Evolutionary conservation across 1,284 basidiomycete species (phyloP), one percentile per base, ranked within the genome.

Genomic region (Fistulina hepatica): DNA sequence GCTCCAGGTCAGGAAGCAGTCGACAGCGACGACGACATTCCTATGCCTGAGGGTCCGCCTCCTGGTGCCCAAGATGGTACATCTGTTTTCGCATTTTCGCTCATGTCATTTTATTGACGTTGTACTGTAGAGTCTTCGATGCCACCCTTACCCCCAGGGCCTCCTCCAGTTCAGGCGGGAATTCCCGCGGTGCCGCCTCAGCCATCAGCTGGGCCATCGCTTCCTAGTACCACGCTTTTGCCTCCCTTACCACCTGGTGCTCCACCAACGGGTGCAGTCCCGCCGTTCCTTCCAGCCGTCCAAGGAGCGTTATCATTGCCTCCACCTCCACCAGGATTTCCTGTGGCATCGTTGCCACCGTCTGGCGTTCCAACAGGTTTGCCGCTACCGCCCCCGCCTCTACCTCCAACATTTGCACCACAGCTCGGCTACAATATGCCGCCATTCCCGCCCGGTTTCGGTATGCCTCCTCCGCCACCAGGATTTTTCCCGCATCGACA

Each of bases 41-140:
- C 76, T 10, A 81, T 93, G 78, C 90, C 90, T 7, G 81, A 81
- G 37, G 88, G 81, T 0, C 82, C 79, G 26, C 81, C 81, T 21
- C 85, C 85, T 0, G 59, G 55, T 16, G 46, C 51, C 49, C 15
- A 43, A 53, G 49, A 44, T 39, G 41, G 28, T n/a, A 28, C 10
- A 15, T 36, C 21, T 21, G 20, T 15, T 10, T 23, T 16, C 21
- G 33, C n/a, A 6, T 19, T 22, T n/a, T n/a, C n/a, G n/a, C n/a
- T n/a, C n/a, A n/a, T n/a, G n/a, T n/a, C n/a, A n/a, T n/a, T n/a
- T n/a, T n/a, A n/a, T n/a, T n/a, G n/a, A 4, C 28, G 2, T 21
- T 16, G 2, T 24, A 21, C 15, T 34, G 13, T n/a, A 32, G 9
- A 8, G 12, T 8, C 16, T 32, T 8, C 8, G 8, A 15, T 15